phyloP scores from a whole-genome alignment of 352 stramenopile genomes.

The Aphanomyces euteiches region DNA sequence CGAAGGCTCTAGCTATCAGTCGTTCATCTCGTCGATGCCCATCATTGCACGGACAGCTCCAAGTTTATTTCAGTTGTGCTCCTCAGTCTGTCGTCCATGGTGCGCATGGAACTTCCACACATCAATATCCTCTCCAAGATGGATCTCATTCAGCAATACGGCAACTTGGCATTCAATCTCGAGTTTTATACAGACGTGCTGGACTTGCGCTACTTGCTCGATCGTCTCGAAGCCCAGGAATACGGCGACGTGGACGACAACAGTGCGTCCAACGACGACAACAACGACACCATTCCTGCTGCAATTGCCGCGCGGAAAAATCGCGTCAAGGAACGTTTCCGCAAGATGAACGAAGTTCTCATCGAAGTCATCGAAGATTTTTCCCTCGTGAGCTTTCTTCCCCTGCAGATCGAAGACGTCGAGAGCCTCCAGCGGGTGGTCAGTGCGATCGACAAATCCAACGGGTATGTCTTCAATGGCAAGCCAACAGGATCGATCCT shows the following conservation, averaged over 20 bases:
- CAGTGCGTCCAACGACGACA: constrained; percentile 31
- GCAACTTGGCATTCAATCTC: constrained; percentile 83
- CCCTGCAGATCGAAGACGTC: constrained; percentile 75
- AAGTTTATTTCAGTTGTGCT: constrained; percentile 98
- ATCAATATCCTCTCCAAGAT: constrained; percentile 99
- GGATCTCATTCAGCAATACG: constrained; percentile 94
- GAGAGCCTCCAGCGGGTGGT: constrained; percentile 59
- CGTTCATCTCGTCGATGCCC: constrained; percentile 94
- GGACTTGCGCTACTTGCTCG: constrained; percentile 76
- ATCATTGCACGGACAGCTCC: constrained; percentile 90
- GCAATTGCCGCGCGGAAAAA: constrained; percentile 33
- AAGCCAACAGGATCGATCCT: neutral
- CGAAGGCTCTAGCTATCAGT: constrained; percentile 59
- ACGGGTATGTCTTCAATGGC: constrained; percentile 64
- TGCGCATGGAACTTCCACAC: constrained; percentile 95
- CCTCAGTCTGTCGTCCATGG: constrained; percentile 97
- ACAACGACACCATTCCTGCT: constrained; percentile 28
- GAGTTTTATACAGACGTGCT: constrained; percentile 87
- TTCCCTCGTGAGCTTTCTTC: constrained; percentile 77
- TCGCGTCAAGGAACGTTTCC: constrained; percentile 49
- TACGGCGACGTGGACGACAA: constrained; percentile 35
- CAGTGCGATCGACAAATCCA: constrained; percentile 78
- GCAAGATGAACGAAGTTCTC: constrained; percentile 77
- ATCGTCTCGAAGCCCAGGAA: constrained; percentile 52
- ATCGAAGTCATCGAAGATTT: constrained; percentile 86